Evolutionary conservation across 2,329 filamentous ascomycete species (phyloP), one percentile per base, ranked within the genome.

Genomic region (Fusarium sp.): DNA sequence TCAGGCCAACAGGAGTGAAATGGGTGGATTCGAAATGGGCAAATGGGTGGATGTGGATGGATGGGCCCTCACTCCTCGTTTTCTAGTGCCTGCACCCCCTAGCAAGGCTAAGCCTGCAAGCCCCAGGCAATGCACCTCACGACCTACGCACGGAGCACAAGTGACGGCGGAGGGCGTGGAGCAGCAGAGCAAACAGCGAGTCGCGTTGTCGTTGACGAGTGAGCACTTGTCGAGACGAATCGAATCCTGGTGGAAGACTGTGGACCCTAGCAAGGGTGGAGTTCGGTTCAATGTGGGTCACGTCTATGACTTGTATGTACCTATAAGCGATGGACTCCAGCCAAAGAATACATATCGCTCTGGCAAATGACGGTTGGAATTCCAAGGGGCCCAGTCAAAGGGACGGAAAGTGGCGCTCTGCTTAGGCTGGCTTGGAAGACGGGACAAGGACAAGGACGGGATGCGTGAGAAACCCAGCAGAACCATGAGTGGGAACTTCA

Each of bases 131-230:
- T 69, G 70, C 70, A 73, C 70, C 70, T 73, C 67, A 70, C 67
- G 19, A 28, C 40, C 40, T 28, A 67, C 67, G 68, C 70, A 73
- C 65, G 70, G 68, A 71, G 67, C 68, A 66, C 50, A 40, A 50
- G 59, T 49, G 74, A 71, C 67, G 77, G 75, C 72, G 77, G 73
- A 69, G 75, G 74, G 54, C 43, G 56, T 73, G 71, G 67, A 68
- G 63, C 67, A 50, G 60, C 42, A 52, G 57, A 44, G 35, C 67
- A 65, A 56, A 33, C 52, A 74, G 44, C 62, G 56, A 69, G 59
- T 74, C 42, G 33, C 50, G 50, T n/a, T 53, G 50, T 53, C 50
- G 57, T 49, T 52, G 57, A 43, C 71, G 58, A 73, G 71, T 67
- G 46, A 60, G 56, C 38, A 37, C 40, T 54, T 47, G 50, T 53